These are phyloP conservation scores for Isatis tinctoria DNA, from an alignment of 345 rosid species.

Conservation along the genomic window DNA sequence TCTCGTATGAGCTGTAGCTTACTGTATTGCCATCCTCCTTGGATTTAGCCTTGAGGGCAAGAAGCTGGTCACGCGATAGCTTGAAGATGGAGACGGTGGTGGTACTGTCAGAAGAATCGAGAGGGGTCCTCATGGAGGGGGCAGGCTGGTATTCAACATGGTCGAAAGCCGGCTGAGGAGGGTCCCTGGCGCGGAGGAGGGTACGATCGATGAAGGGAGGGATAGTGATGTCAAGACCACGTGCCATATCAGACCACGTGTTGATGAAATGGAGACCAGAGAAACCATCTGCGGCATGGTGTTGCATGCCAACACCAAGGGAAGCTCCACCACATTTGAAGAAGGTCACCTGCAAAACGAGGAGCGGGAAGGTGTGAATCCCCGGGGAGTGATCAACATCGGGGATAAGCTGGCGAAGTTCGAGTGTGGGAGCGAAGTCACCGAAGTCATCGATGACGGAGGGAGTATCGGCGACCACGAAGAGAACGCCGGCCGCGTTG, in stretches of 20 bases:
- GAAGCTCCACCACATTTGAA: constrained; percentile 95
- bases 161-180: constrained; percentile 67
- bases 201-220: constrained; percentile 88
- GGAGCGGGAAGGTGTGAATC: constrained; percentile 62
- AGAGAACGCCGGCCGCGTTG: constrained; percentile 76
- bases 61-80: constrained; percentile 57
- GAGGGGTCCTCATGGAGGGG: constrained; percentile 54
- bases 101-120: constrained; percentile 36
- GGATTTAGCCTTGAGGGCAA: constrained; percentile 70
- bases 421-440: constrained; percentile 81
- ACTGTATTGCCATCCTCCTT: constrained; percentile 69
- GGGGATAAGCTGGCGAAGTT: constrained; percentile 82
- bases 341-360: constrained; percentile 87
- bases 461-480: constrained; percentile 73
- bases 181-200: constrained; percentile 80
- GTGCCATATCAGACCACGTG: constrained; percentile 92
- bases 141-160: constrained; percentile 89
- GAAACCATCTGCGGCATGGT: constrained; percentile 89
- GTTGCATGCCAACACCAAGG: constrained; percentile 99
- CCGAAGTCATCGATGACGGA: constrained; percentile 74
- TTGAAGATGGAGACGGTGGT: constrained; percentile 64
- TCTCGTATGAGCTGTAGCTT: constrained; percentile 77
- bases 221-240: constrained; percentile 64
- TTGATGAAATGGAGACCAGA: constrained; percentile 95
- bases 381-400: constrained; percentile 82